These are phyloP conservation scores for Pichia ethanolica DNA, from an alignment of 805 yeast species.

Conservation along the genomic window DNA sequence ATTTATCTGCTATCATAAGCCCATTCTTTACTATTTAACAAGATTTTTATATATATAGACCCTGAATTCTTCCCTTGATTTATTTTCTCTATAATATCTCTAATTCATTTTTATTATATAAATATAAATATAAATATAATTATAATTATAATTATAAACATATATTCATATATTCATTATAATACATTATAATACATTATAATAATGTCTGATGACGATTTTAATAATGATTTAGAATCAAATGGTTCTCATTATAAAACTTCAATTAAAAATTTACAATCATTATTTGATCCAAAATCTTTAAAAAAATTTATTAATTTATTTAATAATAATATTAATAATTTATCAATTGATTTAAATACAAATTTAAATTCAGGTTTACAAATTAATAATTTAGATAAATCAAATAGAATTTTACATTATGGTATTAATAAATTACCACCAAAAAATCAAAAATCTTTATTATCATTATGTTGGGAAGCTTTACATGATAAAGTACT, in stretches of 20 bases:
- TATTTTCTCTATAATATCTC: no score
- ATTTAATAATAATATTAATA: conserved; percentile 35
- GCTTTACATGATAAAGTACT: conserved; percentile 90
- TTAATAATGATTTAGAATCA: conserved; percentile 10
- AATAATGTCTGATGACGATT: neutral
- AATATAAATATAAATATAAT: no score
- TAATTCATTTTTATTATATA: no score
- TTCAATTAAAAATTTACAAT: conserved; percentile 32
- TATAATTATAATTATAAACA: no score
- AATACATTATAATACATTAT: no score
- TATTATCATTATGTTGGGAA: conserved; percentile 61
- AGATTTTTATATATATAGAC: no score
- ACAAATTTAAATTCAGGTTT: conserved; percentile 38
- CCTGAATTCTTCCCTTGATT: no score
- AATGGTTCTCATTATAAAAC: conserved; percentile 15
- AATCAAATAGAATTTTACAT: conserved; percentile 30
- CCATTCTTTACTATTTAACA: no score
- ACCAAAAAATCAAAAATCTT: conserved; percentile 58
- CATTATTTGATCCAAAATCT: conserved; percentile 59
- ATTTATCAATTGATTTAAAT: conserved; percentile 26
- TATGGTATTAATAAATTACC: conserved; percentile 76
- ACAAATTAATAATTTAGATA: conserved; percentile 26
- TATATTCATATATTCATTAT: no score
- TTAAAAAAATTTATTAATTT: conserved; percentile 32
- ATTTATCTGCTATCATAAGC: no score